Conservation (phyloP, 805 yeast species). For the Metschnikowia colocasiae region DNA sequence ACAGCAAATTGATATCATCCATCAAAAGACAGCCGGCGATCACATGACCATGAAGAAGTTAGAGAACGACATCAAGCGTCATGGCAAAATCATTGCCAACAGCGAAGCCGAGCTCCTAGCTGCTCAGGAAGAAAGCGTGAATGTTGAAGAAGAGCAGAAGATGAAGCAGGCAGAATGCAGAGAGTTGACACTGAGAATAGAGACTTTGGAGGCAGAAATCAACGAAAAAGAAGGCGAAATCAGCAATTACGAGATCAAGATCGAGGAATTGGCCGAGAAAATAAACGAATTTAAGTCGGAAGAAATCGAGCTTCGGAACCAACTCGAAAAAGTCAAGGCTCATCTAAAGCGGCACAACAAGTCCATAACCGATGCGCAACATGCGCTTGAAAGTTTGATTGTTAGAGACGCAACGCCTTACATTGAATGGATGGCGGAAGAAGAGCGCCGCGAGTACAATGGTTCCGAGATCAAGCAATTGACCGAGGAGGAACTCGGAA, state of each 20-base stretch:
- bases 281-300: slow-evolving; percentile 57
- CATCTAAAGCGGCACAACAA: slow-evolving; percentile 36
- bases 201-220: slow-evolving; percentile 28
- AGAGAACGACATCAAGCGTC: slow-evolving; percentile 59
- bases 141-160: slow-evolving; percentile 22
- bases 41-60: slow-evolving; percentile 55
- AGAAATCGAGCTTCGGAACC: slow-evolving; percentile 64
- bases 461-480: slow-evolving; percentile 40
- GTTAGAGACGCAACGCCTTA: slow-evolving; percentile 53
- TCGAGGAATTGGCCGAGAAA: slow-evolving; percentile 39
- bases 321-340: slow-evolving; percentile 53
- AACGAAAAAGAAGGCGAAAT: slow-evolving; percentile 40
- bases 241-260: slow-evolving; percentile 28
- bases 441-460: slow-evolving; percentile 34
- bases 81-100: slow-evolving; percentile 43
- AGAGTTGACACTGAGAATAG: slow-evolving; percentile 26
- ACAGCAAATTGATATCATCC: slow-evolving; percentile 60
- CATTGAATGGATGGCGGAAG: slow-evolving; percentile 47
- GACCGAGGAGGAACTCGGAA: slow-evolving; percentile 48
- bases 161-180: slow-evolving; percentile 20
- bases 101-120: slow-evolving; percentile 43
- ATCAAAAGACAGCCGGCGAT: slow-evolving; percentile 55
- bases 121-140: slow-evolving; percentile 24
- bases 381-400: slow-evolving; percentile 41
- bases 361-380: slow-evolving; percentile 36